Conservation (phyloP, 2,329 filamentous ascomycete species). For the Fusarium sp. region DNA sequence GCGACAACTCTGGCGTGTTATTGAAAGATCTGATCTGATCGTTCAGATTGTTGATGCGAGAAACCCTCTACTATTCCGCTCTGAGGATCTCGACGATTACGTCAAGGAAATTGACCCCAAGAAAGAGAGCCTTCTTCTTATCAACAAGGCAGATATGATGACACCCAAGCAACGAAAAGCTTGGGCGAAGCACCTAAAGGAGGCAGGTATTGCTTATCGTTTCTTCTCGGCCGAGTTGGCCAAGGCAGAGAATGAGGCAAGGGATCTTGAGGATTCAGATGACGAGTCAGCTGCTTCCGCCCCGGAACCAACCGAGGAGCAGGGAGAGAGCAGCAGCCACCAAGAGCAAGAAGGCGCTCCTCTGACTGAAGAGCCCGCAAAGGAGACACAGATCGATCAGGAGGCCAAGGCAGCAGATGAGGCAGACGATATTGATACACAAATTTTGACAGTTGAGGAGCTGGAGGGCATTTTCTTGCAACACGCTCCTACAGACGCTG, state of each 20-base stretch:
- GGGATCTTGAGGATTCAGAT: constrained; percentile 63
- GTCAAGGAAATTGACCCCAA: constrained; percentile 90
- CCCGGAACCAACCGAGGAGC: constrained; percentile 44
- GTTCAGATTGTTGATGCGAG: constrained; percentile 98
- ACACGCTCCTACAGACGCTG: constrained; percentile 68
- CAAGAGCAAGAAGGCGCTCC: constrained; percentile 42
- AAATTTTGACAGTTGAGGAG: constrained; percentile 93
- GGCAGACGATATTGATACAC: constrained; percentile 67
- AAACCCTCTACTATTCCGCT: constrained; percentile 93
- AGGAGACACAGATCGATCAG: constrained; percentile 16
- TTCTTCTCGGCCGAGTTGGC: constrained; percentile 97
- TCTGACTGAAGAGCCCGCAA: constrained; percentile 49
- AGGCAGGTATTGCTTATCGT: constrained; percentile 85
- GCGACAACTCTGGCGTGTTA: constrained; percentile 97
- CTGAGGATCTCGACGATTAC: constrained; percentile 91
- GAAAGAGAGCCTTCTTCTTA: constrained; percentile 91
- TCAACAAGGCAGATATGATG: constrained; percentile 99
- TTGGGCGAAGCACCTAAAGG: constrained; percentile 89
- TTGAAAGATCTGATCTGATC: constrained; percentile 93
- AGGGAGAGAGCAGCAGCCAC: constrained; percentile 42
- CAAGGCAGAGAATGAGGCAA: constrained; percentile 86
- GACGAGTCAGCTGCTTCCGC: constrained; percentile 46
- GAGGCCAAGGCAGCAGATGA: constrained; percentile 37
- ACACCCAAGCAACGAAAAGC: constrained; percentile 80
- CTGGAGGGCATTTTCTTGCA: constrained; percentile 88